A percentile compares a stretch with the other conserved stretches of the same genome.
These are phyloP conservation scores for Didymella lethalis DNA, from an alignment of 2,329 filamentous ascomycete species.

Conservation along the genomic window DNA sequence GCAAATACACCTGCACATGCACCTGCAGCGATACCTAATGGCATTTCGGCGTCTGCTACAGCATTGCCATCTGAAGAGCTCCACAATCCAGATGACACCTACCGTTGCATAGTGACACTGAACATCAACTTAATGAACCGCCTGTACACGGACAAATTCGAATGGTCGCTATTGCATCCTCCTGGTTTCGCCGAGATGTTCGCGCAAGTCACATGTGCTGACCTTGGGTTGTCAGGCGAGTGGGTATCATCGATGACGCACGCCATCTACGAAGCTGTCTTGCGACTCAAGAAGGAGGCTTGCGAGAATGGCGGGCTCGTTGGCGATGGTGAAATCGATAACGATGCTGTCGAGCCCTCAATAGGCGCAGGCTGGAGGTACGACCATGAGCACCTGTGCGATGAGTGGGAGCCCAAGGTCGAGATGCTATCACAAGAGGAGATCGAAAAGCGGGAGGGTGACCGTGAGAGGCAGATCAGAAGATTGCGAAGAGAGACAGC, in stretches of 20 bases:
- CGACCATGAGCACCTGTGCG: slow-evolving; percentile 83
- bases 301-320: slow-evolving; percentile 90
- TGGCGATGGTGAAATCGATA: slow-evolving; percentile 78
- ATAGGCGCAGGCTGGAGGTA: slow-evolving; percentile 96
- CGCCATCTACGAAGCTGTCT: slow-evolving; percentile 93
- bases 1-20: slow-evolving; percentile 58
- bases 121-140: slow-evolving; percentile 92
- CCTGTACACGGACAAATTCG: slow-evolving; percentile 95
- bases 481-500: slow-evolving; percentile 89
- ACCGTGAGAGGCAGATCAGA: slow-evolving; percentile 89
- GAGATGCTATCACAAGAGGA: slow-evolving; percentile 84
- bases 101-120: slow-evolving; percentile 88
- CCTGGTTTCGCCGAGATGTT: slow-evolving; percentile 92
- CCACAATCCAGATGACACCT: slow-evolving; percentile 90
- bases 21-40: slow-evolving; percentile 58
- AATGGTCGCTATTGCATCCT: slow-evolving; percentile 94
- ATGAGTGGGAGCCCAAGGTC: slow-evolving; percentile 61
- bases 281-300: slow-evolving; percentile 93
- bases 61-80: slow-evolving; percentile 72
- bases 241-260: slow-evolving; percentile 95
- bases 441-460: slow-evolving; percentile 95
- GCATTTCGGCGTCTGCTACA: slow-evolving; percentile 74
- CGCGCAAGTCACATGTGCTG: slow-evolving; percentile 89
- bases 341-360: slow-evolving; percentile 77
- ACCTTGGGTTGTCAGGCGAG: slow-evolving; percentile 87